Evolutionary conservation across 192 early-diverging fungal genomes (phyloP).

Genomic region (Kappamyces sp.): DNA sequence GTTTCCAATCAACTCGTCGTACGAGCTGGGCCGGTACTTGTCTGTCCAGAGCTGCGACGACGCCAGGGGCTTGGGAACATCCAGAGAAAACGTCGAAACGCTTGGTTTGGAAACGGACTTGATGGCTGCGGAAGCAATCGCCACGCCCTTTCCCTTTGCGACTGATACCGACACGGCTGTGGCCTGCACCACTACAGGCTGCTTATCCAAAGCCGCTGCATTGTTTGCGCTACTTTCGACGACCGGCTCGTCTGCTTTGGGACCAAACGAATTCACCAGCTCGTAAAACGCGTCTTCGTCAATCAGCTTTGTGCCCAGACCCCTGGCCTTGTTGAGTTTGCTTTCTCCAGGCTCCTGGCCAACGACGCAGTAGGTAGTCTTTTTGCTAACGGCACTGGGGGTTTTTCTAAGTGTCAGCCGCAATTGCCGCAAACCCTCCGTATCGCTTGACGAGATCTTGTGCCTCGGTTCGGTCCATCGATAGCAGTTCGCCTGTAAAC

Average conservation of each 20-base stretch:
- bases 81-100: too few relatives aligned
- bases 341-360: constrained; percentile 81
- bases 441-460: constrained; percentile 81
- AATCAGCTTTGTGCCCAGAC: constrained; percentile 60
- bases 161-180: too few relatives aligned
- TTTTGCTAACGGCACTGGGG: constrained; percentile 66
- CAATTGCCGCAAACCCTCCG: constrained; percentile 54
- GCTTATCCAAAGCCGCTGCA: too few relatives aligned
- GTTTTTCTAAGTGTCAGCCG: constrained; percentile 48
- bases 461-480: constrained; percentile 68
- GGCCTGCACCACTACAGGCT: too few relatives aligned
- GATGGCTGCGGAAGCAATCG: too few relatives aligned
- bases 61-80: background rate
- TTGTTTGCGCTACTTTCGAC: too few relatives aligned
- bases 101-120: too few relatives aligned
- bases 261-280: constrained; percentile 60
- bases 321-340: constrained; percentile 75
- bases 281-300: constrained; percentile 81
- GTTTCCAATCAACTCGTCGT: constrained; percentile 86
- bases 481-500: constrained; percentile 81
- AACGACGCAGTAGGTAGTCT: constrained; percentile 79
- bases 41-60: constrained; percentile 75
- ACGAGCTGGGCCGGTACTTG: constrained; percentile 80
- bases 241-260: constrained; percentile 7
- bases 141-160: too few relatives aligned